Evolutionary conservation across 2,329 filamentous ascomycete species (phyloP).

Genomic region (Aschersonia sp.): DNA sequence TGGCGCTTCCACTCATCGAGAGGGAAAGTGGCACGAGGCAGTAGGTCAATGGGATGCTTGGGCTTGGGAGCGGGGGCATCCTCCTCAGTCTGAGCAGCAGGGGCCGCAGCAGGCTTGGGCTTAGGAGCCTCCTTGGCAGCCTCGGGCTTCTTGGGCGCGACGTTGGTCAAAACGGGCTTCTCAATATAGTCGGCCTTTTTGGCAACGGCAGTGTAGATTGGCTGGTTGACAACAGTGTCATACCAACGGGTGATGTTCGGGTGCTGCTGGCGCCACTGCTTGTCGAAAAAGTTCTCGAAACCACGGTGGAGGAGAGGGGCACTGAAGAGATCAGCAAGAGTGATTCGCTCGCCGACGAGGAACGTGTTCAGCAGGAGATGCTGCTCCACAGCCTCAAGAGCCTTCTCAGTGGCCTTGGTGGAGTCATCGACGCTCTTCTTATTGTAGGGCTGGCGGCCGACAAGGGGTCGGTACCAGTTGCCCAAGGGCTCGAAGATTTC

Average conservation of each 20-base stretch:
- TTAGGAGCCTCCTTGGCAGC: constrained; percentile 57
- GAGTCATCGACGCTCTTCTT: constrained; percentile 89
- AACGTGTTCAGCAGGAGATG: constrained; percentile 89
- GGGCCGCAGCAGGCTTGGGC: constrained; percentile 19
- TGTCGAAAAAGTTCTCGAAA: constrained; percentile 91
- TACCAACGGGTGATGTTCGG: constrained; percentile 89
- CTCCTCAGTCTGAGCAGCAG: constrained; percentile 22
- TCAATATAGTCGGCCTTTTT: constrained; percentile 67
- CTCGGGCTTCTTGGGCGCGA: constrained; percentile 65
- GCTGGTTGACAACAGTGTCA: constrained; percentile 83
- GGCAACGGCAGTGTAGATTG: constrained; percentile 72
- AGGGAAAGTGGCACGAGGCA: constrained; percentile 64
- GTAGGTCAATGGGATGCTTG: constrained; percentile 88
- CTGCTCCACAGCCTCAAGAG: constrained; percentile 61
- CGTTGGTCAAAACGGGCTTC: constrained; percentile 58
- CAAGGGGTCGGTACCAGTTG: constrained; percentile 74
- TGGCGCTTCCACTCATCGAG: constrained; percentile 98
- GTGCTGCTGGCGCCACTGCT: constrained; percentile 69
- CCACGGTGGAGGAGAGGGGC: constrained; percentile 68
- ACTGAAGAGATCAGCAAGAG: constrained; percentile 84
- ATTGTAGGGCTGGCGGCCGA: constrained; percentile 79
- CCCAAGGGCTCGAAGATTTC: constrained; percentile 65
- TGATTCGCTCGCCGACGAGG: constrained; percentile 95
- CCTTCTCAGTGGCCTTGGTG: constrained; percentile 53
- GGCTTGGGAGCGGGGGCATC: constrained; percentile 57